Base-by-base conservation (phyloP, 129 eudicot species). In the Mikania micrantha region DNA sequence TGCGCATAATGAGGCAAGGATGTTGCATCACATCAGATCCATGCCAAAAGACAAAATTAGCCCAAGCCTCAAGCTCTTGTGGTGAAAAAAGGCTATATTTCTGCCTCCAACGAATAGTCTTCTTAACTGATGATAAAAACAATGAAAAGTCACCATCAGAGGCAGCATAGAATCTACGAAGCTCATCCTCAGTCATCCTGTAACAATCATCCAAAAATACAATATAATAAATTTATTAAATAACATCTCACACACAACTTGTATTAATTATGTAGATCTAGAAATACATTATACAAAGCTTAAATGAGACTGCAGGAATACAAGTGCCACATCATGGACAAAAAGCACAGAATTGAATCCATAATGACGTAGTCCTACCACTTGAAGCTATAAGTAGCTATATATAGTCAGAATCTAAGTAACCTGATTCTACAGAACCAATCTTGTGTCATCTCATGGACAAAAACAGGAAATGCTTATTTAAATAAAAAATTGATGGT, bases 61-160 rank as follows among this genome's bases (percentile, higher is more conserved):
- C 81, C 96, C 96, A 88, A 42, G 54, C 78, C 64, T 83, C 74
- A 28, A 88, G 96, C 76, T 88, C 92, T 78, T 85, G 78, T 39
- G 71, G 64, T 35, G 92, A 79, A 47, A 88, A 25, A 53, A 88
- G 76, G 28, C 50, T 76, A 74, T 73, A 88, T 52, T 64, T 78
- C 78, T 85, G 80, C 78, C 96, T 85, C 96, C 96, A 88, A 0
- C 9, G 82, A 50, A 88, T 85, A 22, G 85, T 73, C 77, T 83
- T 85, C 79, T 85, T 85, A 60, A 88, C 82, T 31, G 87, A 74
- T 65, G 82, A 47, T 59, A 85, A 57, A 45, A 83, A 64, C 75
- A 64, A 78, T 54, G 85, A 58, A 70, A 80, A 78, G 40, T 85
- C 89, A 60, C 88, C 86, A 57, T 85, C 84, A 34, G 83, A 74